These are phyloP conservation scores for Talaromyces borbonicus DNA, from an alignment of 495 filamentous ascomycete genomes.

Conservation along the genomic window DNA sequence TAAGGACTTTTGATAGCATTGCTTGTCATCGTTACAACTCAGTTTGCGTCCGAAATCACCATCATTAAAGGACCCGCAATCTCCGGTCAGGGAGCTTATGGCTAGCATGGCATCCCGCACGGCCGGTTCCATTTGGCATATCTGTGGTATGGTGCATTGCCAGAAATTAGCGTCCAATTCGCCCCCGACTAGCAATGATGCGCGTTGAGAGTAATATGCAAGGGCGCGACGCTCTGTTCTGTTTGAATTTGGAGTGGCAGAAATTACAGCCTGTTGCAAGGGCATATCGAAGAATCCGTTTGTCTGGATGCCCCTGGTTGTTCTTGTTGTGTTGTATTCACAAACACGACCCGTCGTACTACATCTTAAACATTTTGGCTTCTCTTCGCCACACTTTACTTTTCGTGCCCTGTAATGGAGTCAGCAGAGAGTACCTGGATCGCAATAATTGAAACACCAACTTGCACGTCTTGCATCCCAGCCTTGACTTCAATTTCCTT, in stretches of 20 bases:
- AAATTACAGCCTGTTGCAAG: conserved; percentile 11
- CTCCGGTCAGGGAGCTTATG: conserved; percentile 45
- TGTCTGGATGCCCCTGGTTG: not conserved
- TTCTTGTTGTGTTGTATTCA: conserved; percentile 21
- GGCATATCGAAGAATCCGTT: not conserved
- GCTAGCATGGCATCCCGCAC: conserved; percentile 49
- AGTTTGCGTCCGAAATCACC: conserved; percentile 5
- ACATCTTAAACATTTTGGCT: conserved; percentile 37
- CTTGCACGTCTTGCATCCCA: conserved; percentile 36
- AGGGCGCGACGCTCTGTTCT: conserved; percentile 32
- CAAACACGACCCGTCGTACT: conserved; percentile 41
- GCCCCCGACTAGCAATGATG: conserved; percentile 25
- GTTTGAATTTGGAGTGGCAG: conserved; percentile 17
- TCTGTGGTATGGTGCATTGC: conserved; percentile 44
- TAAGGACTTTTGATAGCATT: conserved; percentile 32
- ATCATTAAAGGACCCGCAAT: conserved; percentile 14
- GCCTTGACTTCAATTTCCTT: conserved; percentile 23
- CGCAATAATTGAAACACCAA: conserved; percentile 10
- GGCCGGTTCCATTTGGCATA: conserved; percentile 45
- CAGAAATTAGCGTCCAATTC: conserved; percentile 46
- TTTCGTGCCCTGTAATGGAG: conserved; percentile 27
- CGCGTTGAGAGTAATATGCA: conserved; percentile 29
- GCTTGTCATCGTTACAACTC: conserved; percentile 20
- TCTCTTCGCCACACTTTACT: conserved; percentile 49
- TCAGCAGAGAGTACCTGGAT: conserved; percentile 7